Conservation (phyloP, 202 grass and related monocot genomes). For the Zoysia matrella region DNA sequence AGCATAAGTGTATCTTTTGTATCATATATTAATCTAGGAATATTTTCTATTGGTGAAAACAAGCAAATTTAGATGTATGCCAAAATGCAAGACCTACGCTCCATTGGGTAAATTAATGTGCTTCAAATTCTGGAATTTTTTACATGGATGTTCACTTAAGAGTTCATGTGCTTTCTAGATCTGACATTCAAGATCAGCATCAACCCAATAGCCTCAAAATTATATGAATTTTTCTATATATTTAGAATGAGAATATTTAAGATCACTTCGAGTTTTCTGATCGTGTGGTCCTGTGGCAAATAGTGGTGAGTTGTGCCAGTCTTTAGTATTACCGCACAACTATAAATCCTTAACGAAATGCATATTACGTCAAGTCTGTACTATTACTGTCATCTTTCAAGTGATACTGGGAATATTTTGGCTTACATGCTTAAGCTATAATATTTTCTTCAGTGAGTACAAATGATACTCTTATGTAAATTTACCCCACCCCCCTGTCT, state of each 20-base stretch:
- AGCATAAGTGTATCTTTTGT: conserved; percentile 17
- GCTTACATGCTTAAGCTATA: not conserved
- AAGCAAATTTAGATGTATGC: not conserved
- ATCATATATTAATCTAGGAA: not conserved
- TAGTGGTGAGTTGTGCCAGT: not conserved
- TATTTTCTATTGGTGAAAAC: not conserved
- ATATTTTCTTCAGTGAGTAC: not conserved
- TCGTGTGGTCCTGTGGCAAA: not conserved
- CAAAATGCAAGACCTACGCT: not conserved
- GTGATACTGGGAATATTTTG: not conserved
- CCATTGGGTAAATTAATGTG: not conserved
- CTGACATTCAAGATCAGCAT: not conserved
- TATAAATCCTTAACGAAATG: not conserved
- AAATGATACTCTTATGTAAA: conserved; percentile 20
- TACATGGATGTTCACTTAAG: conserved; percentile 1
- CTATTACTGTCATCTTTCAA: not conserved
- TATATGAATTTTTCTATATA: not conserved
- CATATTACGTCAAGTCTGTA: not conserved
- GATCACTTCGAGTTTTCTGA: not conserved
- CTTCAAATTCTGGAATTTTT: conserved; percentile 14
- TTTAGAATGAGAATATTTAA: not conserved
- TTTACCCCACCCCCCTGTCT: conserved; percentile 10
- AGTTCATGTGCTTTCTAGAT: conserved; percentile 8
- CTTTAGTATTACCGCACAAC: not conserved
- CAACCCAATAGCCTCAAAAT: conserved; percentile 10